phyloP scores from a whole-genome alignment of 1,284 basidiomycete genomes.

The Porodaedalea pini region DNA sequence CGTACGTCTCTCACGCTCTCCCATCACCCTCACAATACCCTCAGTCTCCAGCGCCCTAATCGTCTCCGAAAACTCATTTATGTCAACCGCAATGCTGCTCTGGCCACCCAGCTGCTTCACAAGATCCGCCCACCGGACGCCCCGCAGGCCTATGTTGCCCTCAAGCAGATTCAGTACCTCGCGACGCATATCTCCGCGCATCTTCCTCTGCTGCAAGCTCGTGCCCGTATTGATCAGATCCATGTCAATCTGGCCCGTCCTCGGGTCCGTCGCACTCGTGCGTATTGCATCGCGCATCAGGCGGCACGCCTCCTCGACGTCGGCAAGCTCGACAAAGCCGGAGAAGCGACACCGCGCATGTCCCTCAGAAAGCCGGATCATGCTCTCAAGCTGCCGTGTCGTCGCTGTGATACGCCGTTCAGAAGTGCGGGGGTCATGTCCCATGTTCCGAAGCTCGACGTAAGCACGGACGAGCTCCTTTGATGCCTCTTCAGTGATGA shows the following conservation, averaged over 20 bases:
- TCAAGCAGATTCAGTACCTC: slow-evolving; percentile 74
- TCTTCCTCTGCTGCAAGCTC: slow-evolving; percentile 76
- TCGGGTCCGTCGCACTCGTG: slow-evolving; percentile 90
- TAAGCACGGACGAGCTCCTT: slow-evolving; percentile 85
- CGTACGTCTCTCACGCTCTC: slow-evolving; percentile 80
- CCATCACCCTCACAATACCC: slow-evolving; percentile 78
- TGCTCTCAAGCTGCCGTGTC: slow-evolving; percentile 93
- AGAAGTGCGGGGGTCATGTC: slow-evolving; percentile 79
- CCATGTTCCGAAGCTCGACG: slow-evolving; percentile 91
- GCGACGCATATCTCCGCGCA: slow-evolving; percentile 81
- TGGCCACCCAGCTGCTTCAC: slow-evolving; percentile 73
- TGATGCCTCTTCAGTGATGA: slow-evolving; percentile 85
- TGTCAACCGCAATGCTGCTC: slow-evolving; percentile 74
- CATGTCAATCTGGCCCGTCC: slow-evolving; percentile 95
- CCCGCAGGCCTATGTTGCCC: slow-evolving; percentile 49
- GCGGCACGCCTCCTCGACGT: slow-evolving; percentile 88
- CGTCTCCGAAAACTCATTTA: slow-evolving; percentile 79
- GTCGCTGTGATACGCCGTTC: slow-evolving; percentile 98
- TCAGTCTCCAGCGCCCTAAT: slow-evolving; percentile 78
- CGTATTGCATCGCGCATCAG: slow-evolving; percentile 95
- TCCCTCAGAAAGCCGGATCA: slow-evolving; percentile 97
- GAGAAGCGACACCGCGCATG: slow-evolving; percentile 96
- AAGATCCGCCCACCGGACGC: slow-evolving; percentile 78
- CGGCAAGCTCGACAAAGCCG: slow-evolving; percentile 76
- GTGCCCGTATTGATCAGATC: slow-evolving; percentile 94